phyloP scores from a whole-genome alignment of 1,284 basidiomycete species.

The Cryptococcus deneoformans region DNA sequence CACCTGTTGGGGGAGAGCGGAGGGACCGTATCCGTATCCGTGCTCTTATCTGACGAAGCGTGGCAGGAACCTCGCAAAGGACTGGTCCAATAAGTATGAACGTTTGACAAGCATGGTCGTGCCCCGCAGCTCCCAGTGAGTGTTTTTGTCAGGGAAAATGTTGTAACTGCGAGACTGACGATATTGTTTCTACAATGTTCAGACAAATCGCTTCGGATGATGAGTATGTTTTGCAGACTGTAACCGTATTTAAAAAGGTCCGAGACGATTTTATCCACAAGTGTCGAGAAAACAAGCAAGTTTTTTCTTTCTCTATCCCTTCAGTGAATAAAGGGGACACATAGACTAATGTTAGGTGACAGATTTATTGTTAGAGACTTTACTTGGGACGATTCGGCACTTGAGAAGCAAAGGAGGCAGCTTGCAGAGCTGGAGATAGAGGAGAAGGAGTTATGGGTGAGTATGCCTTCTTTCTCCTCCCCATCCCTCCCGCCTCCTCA shows the following conservation, averaged over 20 bases:
- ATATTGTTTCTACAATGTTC: neutral
- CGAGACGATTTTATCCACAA: slow-evolving; percentile 93
- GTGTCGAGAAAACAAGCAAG: slow-evolving; percentile 90
- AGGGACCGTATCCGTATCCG: neutral
- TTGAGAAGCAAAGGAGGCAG: slow-evolving; percentile 81
- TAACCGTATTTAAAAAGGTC: slow-evolving; percentile 87
- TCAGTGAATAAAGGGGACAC: neutral
- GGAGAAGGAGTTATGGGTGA: slow-evolving; percentile 97
- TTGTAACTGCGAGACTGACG: neutral
- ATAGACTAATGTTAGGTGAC: slow-evolving; percentile 9
- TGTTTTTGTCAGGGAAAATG: slow-evolving; percentile 10
- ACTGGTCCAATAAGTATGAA: slow-evolving; percentile 90
- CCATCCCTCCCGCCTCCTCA: neutral
- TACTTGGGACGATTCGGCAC: slow-evolving; percentile 78
- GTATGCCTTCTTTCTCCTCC: slow-evolving; percentile 26
- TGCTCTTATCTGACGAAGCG: neutral
- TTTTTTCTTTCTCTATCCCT: neutral
- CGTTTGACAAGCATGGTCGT: slow-evolving; percentile 86
- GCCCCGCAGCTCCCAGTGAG: slow-evolving; percentile 85
- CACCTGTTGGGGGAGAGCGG: slow-evolving; percentile 4
- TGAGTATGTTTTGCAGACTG: slow-evolving; percentile 83
- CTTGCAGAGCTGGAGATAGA: slow-evolving; percentile 74
- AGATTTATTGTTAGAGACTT: slow-evolving; percentile 94
- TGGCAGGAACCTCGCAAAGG: slow-evolving; percentile 72
- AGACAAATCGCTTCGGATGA: slow-evolving; percentile 74